Evolutionary conservation across 2,329 filamentous ascomycete species (phyloP).

Genomic region (Stachybotrys chlorohalonatus): DNA sequence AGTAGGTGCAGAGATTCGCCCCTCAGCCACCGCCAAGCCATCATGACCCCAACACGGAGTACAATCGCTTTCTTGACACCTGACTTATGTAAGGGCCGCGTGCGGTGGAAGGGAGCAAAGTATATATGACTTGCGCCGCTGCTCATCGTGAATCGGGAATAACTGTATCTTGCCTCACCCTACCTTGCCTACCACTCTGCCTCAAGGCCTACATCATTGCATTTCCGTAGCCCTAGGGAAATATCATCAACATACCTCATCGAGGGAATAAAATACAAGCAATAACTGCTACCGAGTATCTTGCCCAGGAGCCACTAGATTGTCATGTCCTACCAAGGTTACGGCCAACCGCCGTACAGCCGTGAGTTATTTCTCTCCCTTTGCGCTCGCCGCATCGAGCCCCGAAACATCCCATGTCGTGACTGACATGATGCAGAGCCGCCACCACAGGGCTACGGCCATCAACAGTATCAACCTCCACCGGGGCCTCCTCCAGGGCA

Average conservation of each 20-base stretch:
- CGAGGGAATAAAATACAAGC: no score
- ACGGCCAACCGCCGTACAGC: constrained; percentile 17
- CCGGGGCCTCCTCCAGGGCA: constrained; percentile 16
- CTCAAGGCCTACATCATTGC: neutral
- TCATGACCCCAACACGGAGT: neutral
- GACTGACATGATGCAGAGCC: constrained; percentile 17
- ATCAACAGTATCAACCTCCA: constrained; percentile 18
- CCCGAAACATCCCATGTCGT: neutral
- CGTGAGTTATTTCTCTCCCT: constrained; percentile 18
- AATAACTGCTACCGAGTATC: neutral
- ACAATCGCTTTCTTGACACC: neutral
- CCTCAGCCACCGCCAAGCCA: neutral
- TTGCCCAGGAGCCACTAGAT: neutral
- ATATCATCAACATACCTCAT: no score
- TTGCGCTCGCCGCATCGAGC: neutral
- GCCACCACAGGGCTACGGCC: constrained; percentile 27
- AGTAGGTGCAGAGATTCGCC: neutral
- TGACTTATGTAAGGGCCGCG: neutral
- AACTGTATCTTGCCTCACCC: neutral
- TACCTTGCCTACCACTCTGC: neutral
- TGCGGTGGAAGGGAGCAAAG: neutral
- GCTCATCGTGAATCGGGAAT: neutral
- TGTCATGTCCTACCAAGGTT: constrained; percentile 26
- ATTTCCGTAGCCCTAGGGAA: no score
- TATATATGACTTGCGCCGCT: neutral